These are phyloP conservation scores for Fraxinus xanthoxyloides DNA, from an alignment of 305 asterid species.

Conservation along the genomic window DNA sequence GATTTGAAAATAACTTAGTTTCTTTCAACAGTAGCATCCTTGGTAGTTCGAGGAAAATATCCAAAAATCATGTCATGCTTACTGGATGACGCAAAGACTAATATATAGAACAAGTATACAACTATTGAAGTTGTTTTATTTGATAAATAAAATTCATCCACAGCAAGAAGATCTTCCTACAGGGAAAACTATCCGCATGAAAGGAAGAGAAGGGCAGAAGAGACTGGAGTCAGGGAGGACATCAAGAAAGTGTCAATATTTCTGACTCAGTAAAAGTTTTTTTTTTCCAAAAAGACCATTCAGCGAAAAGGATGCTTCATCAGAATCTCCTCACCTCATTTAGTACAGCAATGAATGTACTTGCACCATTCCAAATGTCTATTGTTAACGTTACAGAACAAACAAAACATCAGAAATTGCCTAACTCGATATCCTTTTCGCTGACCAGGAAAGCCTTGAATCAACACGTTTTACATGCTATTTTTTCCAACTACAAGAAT, in stretches of 20 bases:
- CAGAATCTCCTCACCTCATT: conserved; percentile 23
- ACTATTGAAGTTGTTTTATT: neutral
- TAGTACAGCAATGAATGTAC: neutral
- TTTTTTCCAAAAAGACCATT: neutral
- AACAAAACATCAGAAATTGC: conserved; percentile 2
- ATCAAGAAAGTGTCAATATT: conserved; percentile 5
- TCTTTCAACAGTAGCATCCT: neutral
- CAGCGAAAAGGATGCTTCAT: conserved; percentile 5
- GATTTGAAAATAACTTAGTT: neutral
- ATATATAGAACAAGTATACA: neutral
- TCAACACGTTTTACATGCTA: neutral
- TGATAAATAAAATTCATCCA: neutral
- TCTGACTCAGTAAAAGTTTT: neutral
- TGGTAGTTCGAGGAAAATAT: neutral
- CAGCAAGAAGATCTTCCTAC: conserved; percentile 1
- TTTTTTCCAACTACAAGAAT: neutral
- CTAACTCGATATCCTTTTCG: neutral
- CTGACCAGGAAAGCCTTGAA: neutral
- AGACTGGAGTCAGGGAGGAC: neutral
- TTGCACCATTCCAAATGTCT: conserved; percentile 13
- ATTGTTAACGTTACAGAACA: neutral
- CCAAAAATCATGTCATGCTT: neutral
- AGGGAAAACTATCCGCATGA: neutral
- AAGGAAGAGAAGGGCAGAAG: neutral
- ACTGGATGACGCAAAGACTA: neutral